Evolutionary conservation across 129 eudicot species (phyloP), one percentile per base, ranked within the genome.

Genomic region (Scalesia atractyloides): DNA sequence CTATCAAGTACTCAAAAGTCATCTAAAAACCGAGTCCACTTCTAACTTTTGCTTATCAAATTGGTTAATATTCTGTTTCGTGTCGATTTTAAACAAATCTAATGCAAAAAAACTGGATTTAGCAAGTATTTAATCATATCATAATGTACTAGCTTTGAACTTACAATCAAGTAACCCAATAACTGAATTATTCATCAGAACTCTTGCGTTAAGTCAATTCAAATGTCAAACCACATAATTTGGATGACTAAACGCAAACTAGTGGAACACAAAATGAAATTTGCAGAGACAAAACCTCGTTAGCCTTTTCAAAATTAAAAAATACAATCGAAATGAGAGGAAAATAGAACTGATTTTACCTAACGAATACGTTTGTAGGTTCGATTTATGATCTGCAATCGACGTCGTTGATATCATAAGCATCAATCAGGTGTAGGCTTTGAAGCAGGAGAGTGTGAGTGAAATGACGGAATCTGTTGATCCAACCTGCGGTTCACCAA

Each of bases 261-360:
- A 24, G 41, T 13, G 14, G 41, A 59, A 59, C 18, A 59, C 10
- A 14, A 22, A 9, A 22, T 58, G 33, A 19, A 54, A 54, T 2
- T 54, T 54, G 14, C 10, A 52, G 22, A 19, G 22, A 19, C 33
- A 24, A 58, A 58, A 58, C 39, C 64, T 58, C 2, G 14, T 58
- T 30, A 13, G 30, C 66, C 41, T 60, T 57, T 26, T 14, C 44
- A 26, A 30, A 33, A 60, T 13, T 11, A 13, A 13, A 30, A 60
- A 60, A 33, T 30, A 14, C 9, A 60, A 59, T 60, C 12, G 66
- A 58, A 58, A 58, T 26, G 8, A 11, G 41, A 13, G 19, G 66
- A 60, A 58, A 60, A 30, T 30, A 13, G 66, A 60, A 60, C 44
- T 60, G 66, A 30, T 60, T 60, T 58, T 30, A 60, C 66, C 44